Base-by-base conservation (phyloP, 1,139 yeast species). In the Taphrina pruni region DNA sequence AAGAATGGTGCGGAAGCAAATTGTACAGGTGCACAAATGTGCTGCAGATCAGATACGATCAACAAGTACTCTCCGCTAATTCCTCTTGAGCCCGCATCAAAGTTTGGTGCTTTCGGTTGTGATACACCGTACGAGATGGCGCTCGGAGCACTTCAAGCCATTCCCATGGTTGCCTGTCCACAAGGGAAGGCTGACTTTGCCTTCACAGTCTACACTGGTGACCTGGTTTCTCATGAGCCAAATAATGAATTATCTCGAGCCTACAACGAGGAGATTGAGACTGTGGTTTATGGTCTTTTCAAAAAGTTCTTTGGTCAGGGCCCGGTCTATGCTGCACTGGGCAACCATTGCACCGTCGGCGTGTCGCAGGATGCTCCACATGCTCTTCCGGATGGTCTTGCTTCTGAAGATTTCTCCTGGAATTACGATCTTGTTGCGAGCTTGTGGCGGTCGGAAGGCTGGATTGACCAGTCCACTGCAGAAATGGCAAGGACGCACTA, bases 281-380 rank as follows among this genome's bases (percentile, higher is more conserved):
- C 81, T 64, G 77, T 78, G 51, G 77, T 85, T 0, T 82, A 86
- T 76, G 77, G 82, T 71, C 83, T 86, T 70, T 80, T 88, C 80
- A 88, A 87, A 75, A 78, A 81, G 65, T 83, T 80, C 75, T 81
- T 88, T 72, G 80, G 82, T 12, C 80, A 84, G 68, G 77, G 86
- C 20, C 88, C 90, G 1, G 85, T 88, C n/a, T 87, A 80, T 75
- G 83, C 90, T 11, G 86, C 85, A 43, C 79, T 88, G 73, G 92
- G 93, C 20, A 88, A 88, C 77, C 92, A 88, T 76, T 92, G 88
- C 75, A 85, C 88, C 21, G 88, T 84, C 81, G 92, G 92, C 17
- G 87, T 86, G 75, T 89, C 88, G 20, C 90, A 87, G 76, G 76
- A 87, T 70, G 88, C 91, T 1, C 89, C 88, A 60, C 79, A 82